Evolutionary conservation across 805 yeast species (phyloP).

Genomic region (Zygosaccharomyces bailii): DNA sequence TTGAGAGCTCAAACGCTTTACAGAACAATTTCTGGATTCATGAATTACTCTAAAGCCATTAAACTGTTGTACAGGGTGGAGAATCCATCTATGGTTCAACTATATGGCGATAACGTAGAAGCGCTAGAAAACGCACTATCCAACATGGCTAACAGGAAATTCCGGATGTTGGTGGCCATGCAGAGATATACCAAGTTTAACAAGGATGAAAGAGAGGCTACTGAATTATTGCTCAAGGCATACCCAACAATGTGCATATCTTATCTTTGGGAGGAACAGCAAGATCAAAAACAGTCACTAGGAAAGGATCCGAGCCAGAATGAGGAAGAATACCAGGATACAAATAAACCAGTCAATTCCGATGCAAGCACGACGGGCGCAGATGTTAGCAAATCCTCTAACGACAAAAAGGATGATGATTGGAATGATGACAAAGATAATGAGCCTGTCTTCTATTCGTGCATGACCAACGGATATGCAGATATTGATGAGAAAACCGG

Average conservation of each 20-base stretch:
- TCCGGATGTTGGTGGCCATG: slow-evolving; percentile 80
- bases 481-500: slow-evolving; percentile 53
- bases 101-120: slow-evolving; percentile 46
- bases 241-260: slow-evolving; percentile 66
- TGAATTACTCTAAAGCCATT: slow-evolving; percentile 72
- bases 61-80: slow-evolving; percentile 67
- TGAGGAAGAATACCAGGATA: no score
- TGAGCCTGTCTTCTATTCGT: slow-evolving; percentile 51
- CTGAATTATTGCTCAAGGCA: slow-evolving; percentile 61
- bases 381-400: no score
- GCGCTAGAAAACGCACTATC: slow-evolving; percentile 63
- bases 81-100: slow-evolving; percentile 49
- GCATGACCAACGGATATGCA: slow-evolving; percentile 61
- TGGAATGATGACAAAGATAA: slow-evolving; percentile 22
- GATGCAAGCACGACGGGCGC: no score
- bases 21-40: slow-evolving; percentile 79
- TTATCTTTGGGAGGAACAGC: slow-evolving; percentile 44
- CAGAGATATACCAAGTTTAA: slow-evolving; percentile 71
- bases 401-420: not conserved
- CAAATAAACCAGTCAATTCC: no score
- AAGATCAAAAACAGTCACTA: slow-evolving; percentile 3
- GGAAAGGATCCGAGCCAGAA: not conserved
- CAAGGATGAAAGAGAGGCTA: slow-evolving; percentile 62
- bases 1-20: slow-evolving; percentile 78
- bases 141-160: slow-evolving; percentile 74